Evolutionary conservation across 495 filamentous ascomycete species (phyloP).

Genomic region (Penicillium bovifimosum): DNA sequence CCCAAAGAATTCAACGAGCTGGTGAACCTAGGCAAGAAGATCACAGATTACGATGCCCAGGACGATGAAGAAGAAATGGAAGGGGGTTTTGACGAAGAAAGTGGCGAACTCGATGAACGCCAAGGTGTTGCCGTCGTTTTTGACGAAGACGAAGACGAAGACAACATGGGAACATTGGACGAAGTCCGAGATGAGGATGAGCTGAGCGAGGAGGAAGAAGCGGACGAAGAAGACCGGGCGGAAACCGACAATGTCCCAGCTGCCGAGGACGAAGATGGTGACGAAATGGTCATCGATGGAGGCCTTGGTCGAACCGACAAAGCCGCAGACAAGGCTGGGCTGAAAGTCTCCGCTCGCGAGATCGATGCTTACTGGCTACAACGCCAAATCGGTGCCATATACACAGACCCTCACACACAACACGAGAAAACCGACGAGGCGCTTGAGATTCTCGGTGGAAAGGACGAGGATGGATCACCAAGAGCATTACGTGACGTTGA

Average conservation of each 20-base stretch:
- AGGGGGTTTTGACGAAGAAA: constrained; percentile 55
- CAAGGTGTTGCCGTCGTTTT: constrained; percentile 98
- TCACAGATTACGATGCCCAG: constrained; percentile 96
- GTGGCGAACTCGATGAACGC: constrained; percentile 78
- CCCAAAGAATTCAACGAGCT: constrained; percentile 96
- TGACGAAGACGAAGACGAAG: constrained; percentile 88
- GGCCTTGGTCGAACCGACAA: constrained; percentile 37
- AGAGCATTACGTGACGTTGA: constrained; percentile 86
- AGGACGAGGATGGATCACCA: constrained; percentile 73
- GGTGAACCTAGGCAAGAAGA: constrained; percentile 96
- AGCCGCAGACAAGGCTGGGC: constrained; percentile 46
- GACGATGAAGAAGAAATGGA: constrained; percentile 92
- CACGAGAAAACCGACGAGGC: constrained; percentile 82
- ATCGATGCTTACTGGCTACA: constrained; percentile 98
- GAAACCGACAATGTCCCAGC: constrained; percentile 46
- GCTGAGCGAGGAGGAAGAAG: constrained; percentile 63
- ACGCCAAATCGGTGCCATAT: constrained; percentile 80
- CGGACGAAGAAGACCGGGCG: constrained; percentile 43
- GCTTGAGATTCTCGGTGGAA: constrained; percentile 70
- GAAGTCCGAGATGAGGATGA: constrained; percentile 73
- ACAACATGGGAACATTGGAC: constrained; percentile 63
- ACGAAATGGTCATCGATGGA: constrained; percentile 80
- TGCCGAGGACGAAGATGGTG: constrained; percentile 45
- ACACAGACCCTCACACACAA: constrained; percentile 83
- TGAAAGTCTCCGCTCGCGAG: constrained; percentile 67